These are phyloP conservation scores for Xerocomus nothofagi DNA, from an alignment of 1,284 basidiomycete species.

Conservation along the genomic window DNA sequence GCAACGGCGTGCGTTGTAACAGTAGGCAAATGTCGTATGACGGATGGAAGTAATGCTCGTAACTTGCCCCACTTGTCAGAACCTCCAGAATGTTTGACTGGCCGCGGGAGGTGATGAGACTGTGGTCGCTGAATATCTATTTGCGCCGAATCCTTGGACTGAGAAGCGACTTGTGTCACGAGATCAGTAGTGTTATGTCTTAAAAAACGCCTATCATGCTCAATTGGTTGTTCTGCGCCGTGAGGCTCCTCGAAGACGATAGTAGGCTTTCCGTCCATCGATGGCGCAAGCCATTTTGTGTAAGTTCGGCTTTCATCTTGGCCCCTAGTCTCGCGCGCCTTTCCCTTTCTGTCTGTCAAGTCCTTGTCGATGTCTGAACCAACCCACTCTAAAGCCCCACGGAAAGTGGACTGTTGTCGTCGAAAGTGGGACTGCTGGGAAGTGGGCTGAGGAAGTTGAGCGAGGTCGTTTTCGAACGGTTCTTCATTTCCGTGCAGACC, in stretches of 20 bases:
- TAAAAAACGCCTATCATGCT: conserved; percentile 13
- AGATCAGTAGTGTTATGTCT: conserved; percentile 6
- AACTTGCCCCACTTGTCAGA: conserved; percentile 59
- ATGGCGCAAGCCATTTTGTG: conserved; percentile 58
- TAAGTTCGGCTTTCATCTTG: conserved; percentile 52
- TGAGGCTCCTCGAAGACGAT: conserved; percentile 36
- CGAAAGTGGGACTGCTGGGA: conserved; percentile 29
- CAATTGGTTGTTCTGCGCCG: conserved; percentile 8
- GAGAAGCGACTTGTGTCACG: conserved; percentile 7
- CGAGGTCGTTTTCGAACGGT: conserved; percentile 34
- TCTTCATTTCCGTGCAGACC: conserved; percentile 28
- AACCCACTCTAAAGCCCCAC: conserved; percentile 59
- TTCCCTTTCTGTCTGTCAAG: conserved; percentile 52
- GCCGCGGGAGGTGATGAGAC: conserved; percentile 45
- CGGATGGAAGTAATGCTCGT: conserved; percentile 62
- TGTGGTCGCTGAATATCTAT: conserved; percentile 38
- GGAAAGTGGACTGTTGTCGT: conserved; percentile 47
- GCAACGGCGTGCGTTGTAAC: conserved; percentile 47
- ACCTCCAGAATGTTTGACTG: conserved; percentile 34
- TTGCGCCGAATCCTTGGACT: conserved; percentile 14
- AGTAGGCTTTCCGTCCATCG: conserved; percentile 44
- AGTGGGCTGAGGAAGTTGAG: conserved; percentile 25
- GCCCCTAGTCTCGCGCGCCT: conserved; percentile 50
- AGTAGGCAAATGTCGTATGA: conserved; percentile 38
- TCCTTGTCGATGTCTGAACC: conserved; percentile 37